Conservation (phyloP, 192 early-diverging fungal species). For the Backusella circina region DNA sequence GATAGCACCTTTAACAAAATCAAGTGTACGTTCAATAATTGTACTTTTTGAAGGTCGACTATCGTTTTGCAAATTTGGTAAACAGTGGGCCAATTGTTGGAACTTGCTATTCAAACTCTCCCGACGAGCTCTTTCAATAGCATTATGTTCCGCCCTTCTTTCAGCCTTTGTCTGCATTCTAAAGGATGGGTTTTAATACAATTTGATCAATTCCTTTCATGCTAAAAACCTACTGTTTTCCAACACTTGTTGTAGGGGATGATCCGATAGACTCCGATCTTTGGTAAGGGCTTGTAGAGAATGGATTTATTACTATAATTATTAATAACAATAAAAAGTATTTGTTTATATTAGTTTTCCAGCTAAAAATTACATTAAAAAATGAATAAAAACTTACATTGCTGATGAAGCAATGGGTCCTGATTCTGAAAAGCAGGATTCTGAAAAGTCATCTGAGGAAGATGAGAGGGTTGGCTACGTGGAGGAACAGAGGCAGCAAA, state of each 20-base stretch:
- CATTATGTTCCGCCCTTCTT: constrained; percentile 73
- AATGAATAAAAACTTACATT: neutral
- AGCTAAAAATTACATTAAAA: neutral
- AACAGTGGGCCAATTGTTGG: constrained; percentile 71
- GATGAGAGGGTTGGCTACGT: neutral
- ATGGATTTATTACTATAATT: neutral
- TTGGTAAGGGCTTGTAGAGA: neutral
- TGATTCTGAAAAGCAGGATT: neutral
- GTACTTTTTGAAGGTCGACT: constrained; percentile 74
- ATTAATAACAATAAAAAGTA: neutral
- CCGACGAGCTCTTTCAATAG: constrained; percentile 73
- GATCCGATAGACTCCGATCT: neutral
- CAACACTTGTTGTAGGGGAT: neutral
- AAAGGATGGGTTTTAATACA: neutral
- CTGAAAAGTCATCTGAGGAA: neutral
- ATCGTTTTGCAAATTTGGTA: constrained; percentile 66
- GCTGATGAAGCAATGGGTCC: neutral
- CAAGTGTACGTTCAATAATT: constrained; percentile 73
- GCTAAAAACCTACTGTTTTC: neutral
- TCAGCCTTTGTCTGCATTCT: constrained; percentile 20
- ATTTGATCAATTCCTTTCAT: neutral
- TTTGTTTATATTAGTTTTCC: neutral
- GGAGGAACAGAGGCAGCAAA: constrained; percentile 12
- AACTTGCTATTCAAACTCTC: constrained; percentile 78
- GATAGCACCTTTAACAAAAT: constrained; percentile 39